phyloP scores from a whole-genome alignment of 2,329 filamentous ascomycete genomes.

The Myriangium duriaei region DNA sequence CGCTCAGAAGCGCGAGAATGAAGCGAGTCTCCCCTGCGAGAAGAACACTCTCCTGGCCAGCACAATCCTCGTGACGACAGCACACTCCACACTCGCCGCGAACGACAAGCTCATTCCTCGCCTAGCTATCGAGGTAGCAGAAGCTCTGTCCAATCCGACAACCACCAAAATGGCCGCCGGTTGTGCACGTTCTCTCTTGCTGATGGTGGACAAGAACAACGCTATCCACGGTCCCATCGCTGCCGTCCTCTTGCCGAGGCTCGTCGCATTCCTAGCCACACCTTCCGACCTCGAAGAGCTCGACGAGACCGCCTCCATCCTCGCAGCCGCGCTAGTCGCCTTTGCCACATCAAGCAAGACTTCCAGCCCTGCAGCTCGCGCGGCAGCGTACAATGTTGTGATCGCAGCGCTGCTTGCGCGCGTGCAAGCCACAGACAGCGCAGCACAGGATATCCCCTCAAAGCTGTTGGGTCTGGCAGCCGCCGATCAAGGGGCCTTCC shows the following conservation, averaged over 20 bases:
- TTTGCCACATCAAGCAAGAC: slow-evolving; percentile 42
- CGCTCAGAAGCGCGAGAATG: slow-evolving; percentile 61
- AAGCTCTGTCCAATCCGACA: slow-evolving; percentile 70
- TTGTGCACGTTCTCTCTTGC: slow-evolving; percentile 73
- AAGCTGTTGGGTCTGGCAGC: slow-evolving; percentile 71
- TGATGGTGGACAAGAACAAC: slow-evolving; percentile 43
- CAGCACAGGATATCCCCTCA: slow-evolving; percentile 54
- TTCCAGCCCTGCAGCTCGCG: slow-evolving; percentile 22
- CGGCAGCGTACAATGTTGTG: slow-evolving; percentile 55
- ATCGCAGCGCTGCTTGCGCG: slow-evolving; percentile 65
- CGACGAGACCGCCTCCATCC: slow-evolving; percentile 56
- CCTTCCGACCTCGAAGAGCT: slow-evolving; percentile 58
- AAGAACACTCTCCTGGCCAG: slow-evolving; percentile 84
- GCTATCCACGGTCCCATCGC: slow-evolving; percentile 59
- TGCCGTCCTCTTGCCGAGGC: slow-evolving; percentile 59
- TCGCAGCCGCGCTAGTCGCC: slow-evolving; percentile 64
- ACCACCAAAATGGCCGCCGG: slow-evolving; percentile 82
- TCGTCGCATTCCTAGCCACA: slow-evolving; percentile 58
- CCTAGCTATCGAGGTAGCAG: slow-evolving; percentile 69
- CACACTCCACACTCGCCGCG: slow-evolving; percentile 54
- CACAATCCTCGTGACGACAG: slow-evolving; percentile 77
- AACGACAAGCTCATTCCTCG: slow-evolving; percentile 50
- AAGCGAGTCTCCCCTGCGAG: slow-evolving; percentile 72
- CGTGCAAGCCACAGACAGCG: slow-evolving; percentile 48
- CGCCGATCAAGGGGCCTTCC: slow-evolving; percentile 60